These are phyloP conservation scores for Ophiostoma ulmi DNA, from an alignment of 2,329 filamentous ascomycete genomes.

Conservation along the genomic window DNA sequence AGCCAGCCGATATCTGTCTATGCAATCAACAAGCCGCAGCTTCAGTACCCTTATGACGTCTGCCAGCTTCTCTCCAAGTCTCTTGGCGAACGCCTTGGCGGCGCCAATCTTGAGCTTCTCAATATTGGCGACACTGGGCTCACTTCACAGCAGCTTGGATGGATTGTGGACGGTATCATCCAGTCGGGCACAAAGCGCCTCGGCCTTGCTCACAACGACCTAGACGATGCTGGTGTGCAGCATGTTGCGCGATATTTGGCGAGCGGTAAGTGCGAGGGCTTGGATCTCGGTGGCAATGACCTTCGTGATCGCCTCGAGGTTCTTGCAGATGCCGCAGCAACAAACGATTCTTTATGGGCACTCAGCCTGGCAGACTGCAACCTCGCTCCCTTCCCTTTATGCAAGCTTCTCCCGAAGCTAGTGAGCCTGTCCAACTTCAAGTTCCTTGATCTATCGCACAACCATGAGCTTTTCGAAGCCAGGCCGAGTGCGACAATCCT, in stretches of 20 bases:
- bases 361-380: slow-evolving; percentile 84
- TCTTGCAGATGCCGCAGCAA: slow-evolving; percentile 49
- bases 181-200: slow-evolving; percentile 72
- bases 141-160: slow-evolving; percentile 63
- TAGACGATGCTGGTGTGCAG: slow-evolving; percentile 67
- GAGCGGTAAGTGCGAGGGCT: slow-evolving; percentile 72
- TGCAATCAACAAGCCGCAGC: background rate
- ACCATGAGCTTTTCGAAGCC: slow-evolving; percentile 69
- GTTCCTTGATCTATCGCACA: slow-evolving; percentile 90
- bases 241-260: slow-evolving; percentile 73
- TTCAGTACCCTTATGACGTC: slow-evolving; percentile 41
- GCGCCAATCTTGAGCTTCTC: slow-evolving; percentile 71
- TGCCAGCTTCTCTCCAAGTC: slow-evolving; percentile 67
- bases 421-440: slow-evolving; percentile 66
- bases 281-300: slow-evolving; percentile 86
- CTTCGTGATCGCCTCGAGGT: slow-evolving; percentile 51
- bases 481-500: slow-evolving; percentile 68
- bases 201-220: slow-evolving; percentile 74
- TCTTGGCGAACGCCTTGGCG: slow-evolving; percentile 69
- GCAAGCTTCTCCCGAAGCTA: slow-evolving; percentile 68
- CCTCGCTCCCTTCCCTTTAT: slow-evolving; percentile 66
- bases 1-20: background rate
- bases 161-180: slow-evolving; percentile 75
- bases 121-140: slow-evolving; percentile 76
- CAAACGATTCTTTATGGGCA: slow-evolving; percentile 63